Percentiles rank a stretch among this genome's conserved stretches.
Evolutionary conservation across 345 rosid species (phyloP).

Genomic region (Eucalyptus sp.): DNA sequence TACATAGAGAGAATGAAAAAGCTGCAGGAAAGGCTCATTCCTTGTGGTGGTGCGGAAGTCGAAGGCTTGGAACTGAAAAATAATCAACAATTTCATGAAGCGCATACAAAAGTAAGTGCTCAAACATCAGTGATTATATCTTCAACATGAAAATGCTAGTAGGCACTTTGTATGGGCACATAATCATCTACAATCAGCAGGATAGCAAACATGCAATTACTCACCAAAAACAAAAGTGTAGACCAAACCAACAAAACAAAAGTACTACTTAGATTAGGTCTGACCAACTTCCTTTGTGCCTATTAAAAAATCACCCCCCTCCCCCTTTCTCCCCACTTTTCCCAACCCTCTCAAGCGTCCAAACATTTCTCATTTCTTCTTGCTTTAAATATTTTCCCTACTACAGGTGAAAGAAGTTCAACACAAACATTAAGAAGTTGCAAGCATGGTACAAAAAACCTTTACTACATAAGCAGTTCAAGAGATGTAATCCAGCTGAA

Average conservation of each 20-base stretch:
- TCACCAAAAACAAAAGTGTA: background rate
- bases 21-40: conserved; percentile 97
- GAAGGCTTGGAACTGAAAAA: conserved; percentile 74
- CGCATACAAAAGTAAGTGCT: background rate
- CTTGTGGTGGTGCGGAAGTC: conserved; percentile 91
- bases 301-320: background rate
- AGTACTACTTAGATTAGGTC: background rate
- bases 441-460: background rate
- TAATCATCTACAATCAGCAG: background rate
- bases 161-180: background rate
- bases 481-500: background rate
- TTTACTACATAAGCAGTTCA: background rate
- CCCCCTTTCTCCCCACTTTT: background rate
- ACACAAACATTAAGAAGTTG: background rate
- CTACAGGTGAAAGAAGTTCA: background rate
- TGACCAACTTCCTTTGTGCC: background rate
- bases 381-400: background rate
- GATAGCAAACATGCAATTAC: background rate
- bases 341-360: background rate
- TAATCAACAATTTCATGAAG: background rate
- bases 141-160: background rate
- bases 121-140: background rate
- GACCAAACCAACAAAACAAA: background rate
- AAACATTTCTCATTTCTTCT: background rate
- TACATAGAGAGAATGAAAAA: conserved; percentile 88